Base-by-base conservation (phyloP, 2,329 filamentous ascomycete genomes). In the Talaromyces piceae region DNA sequence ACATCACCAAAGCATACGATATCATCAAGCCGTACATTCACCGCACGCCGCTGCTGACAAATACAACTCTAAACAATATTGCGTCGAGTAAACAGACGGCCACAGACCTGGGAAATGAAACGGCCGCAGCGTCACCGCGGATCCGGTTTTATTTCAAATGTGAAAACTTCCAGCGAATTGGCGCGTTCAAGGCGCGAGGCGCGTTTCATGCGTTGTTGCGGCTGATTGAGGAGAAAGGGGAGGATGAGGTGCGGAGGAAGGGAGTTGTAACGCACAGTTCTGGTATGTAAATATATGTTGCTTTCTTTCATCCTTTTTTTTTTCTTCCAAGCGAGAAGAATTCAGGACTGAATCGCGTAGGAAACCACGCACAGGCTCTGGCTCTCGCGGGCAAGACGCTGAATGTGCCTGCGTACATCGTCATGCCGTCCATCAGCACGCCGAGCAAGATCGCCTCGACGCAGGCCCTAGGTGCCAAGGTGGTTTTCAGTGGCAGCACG, bases 311-410 rank as follows among this genome's bases (percentile, higher is more conserved):
- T 30, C 7, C 8, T 22, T 13, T 13, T 5, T 27, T 25, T 30
- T 4, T 22, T 26, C 16, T 18, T 12, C 16, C 5, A 12, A 28
- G 8, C 26, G 26, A 11, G 30, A 41, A 8, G 23, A 13, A 4
- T 3, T 43, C 16, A 18, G 9, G 41, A 26, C 43, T 53, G n/a
- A 53, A 37, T 37, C 4, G 16, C 11, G 13, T 56, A 91, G 91
- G 91, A 54, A 97, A 97, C 71, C 93, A 97, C 66, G 91, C 91
- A 0, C 90, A 95, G 75, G 91, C 93, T 1, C 82, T 97, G 51
- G 82, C 91, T 2, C 84, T 96, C 47, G 91, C 91, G 0, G 90
- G 91, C 2, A 77, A 76, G 16, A 84, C 84, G 31, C 81, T 86
- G 63, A 73, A 76, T 49, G 83, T 96, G 56, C 84, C 86, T 9